Percentiles rank a stretch among this genome's conserved stretches.
These are phyloP conservation scores for Phaeoacremonium minimum DNA, from an alignment of 2,329 filamentous ascomycete species.

Conservation along the genomic window DNA sequence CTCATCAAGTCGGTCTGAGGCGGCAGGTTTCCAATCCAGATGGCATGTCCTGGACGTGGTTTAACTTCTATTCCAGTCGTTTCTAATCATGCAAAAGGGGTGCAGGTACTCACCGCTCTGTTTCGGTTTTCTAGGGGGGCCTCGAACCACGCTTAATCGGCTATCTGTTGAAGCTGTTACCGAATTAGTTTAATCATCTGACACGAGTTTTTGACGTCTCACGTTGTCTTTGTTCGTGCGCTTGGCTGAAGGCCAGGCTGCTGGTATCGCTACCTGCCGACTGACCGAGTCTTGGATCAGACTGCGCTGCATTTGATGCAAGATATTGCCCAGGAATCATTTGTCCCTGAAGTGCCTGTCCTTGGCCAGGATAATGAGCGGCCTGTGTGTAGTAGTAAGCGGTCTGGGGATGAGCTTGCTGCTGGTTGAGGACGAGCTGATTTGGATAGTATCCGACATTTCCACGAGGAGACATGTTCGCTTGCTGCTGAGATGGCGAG, in stretches of 20 bases:
- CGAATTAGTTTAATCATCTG: no score
- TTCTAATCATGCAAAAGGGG: not conserved
- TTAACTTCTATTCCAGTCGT: constrained; percentile 1
- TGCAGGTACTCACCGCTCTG: constrained; percentile 52
- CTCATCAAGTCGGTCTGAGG: constrained; percentile 76
- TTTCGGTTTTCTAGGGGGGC: constrained; percentile 51
- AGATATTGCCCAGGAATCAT: constrained; percentile 30
- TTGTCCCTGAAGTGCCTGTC: constrained; percentile 23
- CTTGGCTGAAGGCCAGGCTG: constrained; percentile 1
- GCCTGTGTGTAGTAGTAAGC: constrained; percentile 40
- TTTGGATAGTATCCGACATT: constrained; percentile 39
- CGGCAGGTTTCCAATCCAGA: constrained; percentile 94
- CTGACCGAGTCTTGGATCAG: constrained; percentile 17
- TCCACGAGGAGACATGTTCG: constrained; percentile 27
- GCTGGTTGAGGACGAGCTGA: constrained; percentile 34
- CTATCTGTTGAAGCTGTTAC: constrained; percentile 16
- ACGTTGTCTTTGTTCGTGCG: constrained; percentile 10
- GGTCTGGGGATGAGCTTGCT: constrained; percentile 22
- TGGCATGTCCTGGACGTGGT: constrained; percentile 64
- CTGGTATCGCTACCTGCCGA: constrained; percentile 7
- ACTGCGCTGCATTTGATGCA: constrained; percentile 14
- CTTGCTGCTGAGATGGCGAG: constrained; percentile 28
- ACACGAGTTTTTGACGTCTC: not conserved
- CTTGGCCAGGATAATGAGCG: constrained; percentile 28
- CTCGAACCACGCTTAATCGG: constrained; percentile 41